Conservation (phyloP, 2,329 filamentous ascomycete genomes). For the Chaetomiaceae sp. region DNA sequence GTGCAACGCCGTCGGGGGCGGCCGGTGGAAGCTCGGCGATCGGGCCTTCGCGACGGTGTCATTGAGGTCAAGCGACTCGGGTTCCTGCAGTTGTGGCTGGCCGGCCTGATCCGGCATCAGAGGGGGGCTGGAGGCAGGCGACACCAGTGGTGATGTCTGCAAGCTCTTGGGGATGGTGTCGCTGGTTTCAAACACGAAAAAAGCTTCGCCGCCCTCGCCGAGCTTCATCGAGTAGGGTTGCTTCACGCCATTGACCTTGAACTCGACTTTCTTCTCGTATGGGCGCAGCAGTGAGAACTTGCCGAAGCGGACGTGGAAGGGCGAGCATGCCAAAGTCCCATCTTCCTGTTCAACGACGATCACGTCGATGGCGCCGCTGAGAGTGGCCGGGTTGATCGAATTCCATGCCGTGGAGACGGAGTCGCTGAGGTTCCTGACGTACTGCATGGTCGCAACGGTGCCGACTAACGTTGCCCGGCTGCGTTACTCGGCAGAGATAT, state of each 20-base stretch:
- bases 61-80: slow-evolving; percentile 64
- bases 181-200: slow-evolving; percentile 96
- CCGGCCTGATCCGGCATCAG: slow-evolving; percentile 43
- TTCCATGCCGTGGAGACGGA: slow-evolving; percentile 99
- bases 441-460: slow-evolving; percentile 66
- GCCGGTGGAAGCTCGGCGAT: slow-evolving; percentile 36
- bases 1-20: slow-evolving; percentile 39
- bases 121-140: slow-evolving; percentile 80
- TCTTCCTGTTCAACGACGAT: slow-evolving; percentile 97
- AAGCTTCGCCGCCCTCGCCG: slow-evolving; percentile 93
- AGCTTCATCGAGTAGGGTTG: slow-evolving; percentile 98
- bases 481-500: neutral
- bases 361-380: slow-evolving; percentile 97
- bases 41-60: slow-evolving; percentile 33
- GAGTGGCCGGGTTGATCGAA: slow-evolving; percentile 94
- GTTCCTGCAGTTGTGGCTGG: slow-evolving; percentile 53
- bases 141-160: slow-evolving; percentile 91
- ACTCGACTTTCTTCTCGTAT: slow-evolving; percentile 98
- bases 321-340: slow-evolving; percentile 81
- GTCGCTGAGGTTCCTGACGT: slow-evolving; percentile 91
- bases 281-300: slow-evolving; percentile 95
- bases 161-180: slow-evolving; percentile 86
- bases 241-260: slow-evolving; percentile 85
- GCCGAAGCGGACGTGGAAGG: slow-evolving; percentile 97
- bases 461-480: neutral